Evolutionary conservation across 2,329 filamentous ascomycete genomes (phyloP).

Genomic region (Botrytis galanthina): DNA sequence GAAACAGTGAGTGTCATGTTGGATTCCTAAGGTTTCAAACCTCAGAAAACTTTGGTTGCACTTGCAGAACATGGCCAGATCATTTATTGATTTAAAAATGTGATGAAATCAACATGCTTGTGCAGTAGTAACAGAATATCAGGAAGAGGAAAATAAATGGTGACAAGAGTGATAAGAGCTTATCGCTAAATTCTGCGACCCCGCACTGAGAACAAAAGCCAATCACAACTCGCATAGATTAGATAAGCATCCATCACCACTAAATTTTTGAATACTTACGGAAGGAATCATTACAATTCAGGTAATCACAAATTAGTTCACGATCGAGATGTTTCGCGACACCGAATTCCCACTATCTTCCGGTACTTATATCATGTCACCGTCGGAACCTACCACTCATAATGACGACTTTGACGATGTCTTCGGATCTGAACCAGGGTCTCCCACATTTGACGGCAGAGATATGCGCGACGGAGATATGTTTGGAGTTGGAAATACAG

Average conservation of each 20-base stretch:
- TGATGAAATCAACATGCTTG: background rate
- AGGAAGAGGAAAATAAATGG: background rate
- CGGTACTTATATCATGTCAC: background rate
- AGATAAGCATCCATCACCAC: constrained; percentile 6
- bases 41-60: background rate
- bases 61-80: background rate
- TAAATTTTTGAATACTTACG: background rate
- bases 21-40: background rate
- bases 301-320: background rate
- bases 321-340: constrained; percentile 16
- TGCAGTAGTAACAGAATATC: background rate
- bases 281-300: background rate
- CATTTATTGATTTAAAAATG: background rate
- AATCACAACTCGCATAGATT: background rate
- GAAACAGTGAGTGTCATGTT: background rate
- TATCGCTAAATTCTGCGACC: background rate
- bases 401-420: constrained; percentile 38
- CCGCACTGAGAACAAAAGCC: background rate
- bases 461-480: background rate
- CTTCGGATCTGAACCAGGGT: constrained; percentile 38
- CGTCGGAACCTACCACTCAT: background rate
- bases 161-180: background rate
- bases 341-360: constrained; percentile 6
- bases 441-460: constrained; percentile 26
- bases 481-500: constrained; percentile 27